Conservation (phyloP, 371 early-diverging fungal genomes). For the Mortierella sp. region DNA sequence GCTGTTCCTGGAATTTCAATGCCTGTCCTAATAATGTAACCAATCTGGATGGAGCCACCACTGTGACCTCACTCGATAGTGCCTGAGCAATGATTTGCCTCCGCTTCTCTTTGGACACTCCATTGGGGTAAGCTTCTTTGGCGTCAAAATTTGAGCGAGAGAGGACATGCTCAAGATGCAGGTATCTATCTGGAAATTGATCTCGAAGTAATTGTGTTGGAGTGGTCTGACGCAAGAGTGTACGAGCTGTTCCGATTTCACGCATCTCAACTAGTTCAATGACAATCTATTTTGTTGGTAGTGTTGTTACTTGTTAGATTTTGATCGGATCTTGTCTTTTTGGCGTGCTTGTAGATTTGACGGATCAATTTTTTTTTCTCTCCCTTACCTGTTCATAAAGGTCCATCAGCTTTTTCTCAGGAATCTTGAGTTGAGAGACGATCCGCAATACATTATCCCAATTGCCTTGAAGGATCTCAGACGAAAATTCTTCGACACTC, state of each 20-base stretch:
- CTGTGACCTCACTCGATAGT: constrained; percentile 77
- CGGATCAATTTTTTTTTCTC: background rate
- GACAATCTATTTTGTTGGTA: constrained; percentile 68
- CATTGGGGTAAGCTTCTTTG: constrained; percentile 66
- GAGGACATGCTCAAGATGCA: constrained; percentile 82
- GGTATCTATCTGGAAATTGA: constrained; percentile 82
- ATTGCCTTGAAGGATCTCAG: constrained; percentile 81
- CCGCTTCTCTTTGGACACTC: constrained; percentile 75
- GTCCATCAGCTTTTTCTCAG: constrained; percentile 78
- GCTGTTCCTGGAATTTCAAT: constrained; percentile 87
- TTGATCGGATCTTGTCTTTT: background rate
- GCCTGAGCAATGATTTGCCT: constrained; percentile 81
- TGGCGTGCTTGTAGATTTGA: background rate
- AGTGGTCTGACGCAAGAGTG: constrained; percentile 88
- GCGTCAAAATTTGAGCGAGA: constrained; percentile 73
- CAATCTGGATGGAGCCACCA: constrained; percentile 84
- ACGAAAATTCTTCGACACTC: constrained; percentile 73
- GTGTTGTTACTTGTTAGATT: background rate
- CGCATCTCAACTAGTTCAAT: constrained; percentile 87
- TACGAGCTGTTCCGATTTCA: constrained; percentile 87
- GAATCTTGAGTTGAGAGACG: constrained; percentile 74
- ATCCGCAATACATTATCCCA: constrained; percentile 92
- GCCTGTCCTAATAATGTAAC: constrained; percentile 86
- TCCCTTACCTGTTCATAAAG: constrained; percentile 88
- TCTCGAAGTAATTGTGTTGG: constrained; percentile 84